Evolutionary conservation across 768 basidiomycete species (phyloP).

Genomic region (Boletus reticuloceps): DNA sequence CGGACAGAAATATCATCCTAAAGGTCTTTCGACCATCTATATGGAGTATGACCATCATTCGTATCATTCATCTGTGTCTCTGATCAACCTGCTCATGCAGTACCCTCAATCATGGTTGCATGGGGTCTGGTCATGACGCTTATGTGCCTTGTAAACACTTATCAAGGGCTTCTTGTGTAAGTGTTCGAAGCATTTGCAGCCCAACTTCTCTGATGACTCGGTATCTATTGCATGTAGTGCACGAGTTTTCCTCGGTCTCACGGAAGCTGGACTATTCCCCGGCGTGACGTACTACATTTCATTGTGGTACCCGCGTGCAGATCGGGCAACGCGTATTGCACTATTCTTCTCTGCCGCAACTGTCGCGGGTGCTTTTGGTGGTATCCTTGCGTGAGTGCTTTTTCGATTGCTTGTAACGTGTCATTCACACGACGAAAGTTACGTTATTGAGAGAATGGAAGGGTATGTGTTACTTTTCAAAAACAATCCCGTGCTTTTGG

Average conservation of each 20-base stretch:
- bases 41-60: conserved; percentile 29
- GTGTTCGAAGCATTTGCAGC: conserved; percentile 1
- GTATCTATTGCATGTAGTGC: conserved; percentile 21
- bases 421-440: conserved; percentile 27
- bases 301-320: conserved; percentile 58
- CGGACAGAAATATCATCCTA: conserved; percentile 35
- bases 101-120: conserved; percentile 37
- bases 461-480: conserved; percentile 30
- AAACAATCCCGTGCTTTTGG: background rate
- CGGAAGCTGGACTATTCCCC: conserved; percentile 46
- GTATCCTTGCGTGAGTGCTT: conserved; percentile 42
- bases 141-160: conserved; percentile 37
- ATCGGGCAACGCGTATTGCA: conserved; percentile 57
- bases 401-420: background rate
- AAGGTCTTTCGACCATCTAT: conserved; percentile 36
- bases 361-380: conserved; percentile 50
- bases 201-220: background rate
- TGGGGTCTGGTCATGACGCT: conserved; percentile 41
- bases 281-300: conserved; percentile 47
- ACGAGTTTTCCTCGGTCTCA: conserved; percentile 44
- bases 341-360: conserved; percentile 66
- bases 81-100: conserved; percentile 28
- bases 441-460: conserved; percentile 31
- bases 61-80: background rate
- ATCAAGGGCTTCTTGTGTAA: conserved; percentile 30